Percentiles rank a stretch among this genome's conserved stretches.
phyloP scores from a whole-genome alignment of 2,329 filamentous ascomycete species.

The Pleoardoris graminearum region DNA sequence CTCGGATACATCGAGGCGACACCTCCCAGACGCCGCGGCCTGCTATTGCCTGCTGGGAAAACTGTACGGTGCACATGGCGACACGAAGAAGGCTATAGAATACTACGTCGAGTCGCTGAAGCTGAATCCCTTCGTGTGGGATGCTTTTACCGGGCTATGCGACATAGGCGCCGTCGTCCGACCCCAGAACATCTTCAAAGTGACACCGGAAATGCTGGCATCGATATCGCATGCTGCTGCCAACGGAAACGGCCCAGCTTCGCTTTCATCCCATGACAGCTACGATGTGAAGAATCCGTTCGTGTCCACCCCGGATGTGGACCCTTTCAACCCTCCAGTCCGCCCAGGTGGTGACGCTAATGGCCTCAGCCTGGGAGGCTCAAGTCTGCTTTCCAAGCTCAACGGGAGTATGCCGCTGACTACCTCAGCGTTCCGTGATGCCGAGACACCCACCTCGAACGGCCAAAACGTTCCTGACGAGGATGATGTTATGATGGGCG shows the following conservation, averaged over 20 bases:
- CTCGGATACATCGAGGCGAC: constrained; percentile 72
- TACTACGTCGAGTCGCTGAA: constrained; percentile 89
- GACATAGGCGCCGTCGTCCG: constrained; percentile 79
- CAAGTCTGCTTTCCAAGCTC: constrained; percentile 47
- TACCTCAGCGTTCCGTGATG: constrained; percentile 30
- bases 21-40: constrained; percentile 79
- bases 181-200: constrained; percentile 83
- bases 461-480: constrained; percentile 47
- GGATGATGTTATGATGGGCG: constrained; percentile 50
- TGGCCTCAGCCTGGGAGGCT: constrained; percentile 42
- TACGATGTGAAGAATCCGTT: constrained; percentile 34
- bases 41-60: constrained; percentile 85
- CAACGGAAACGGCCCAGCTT: constrained; percentile 23
- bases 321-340: constrained; percentile 50
- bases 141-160: constrained; percentile 87
- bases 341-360: constrained; percentile 34
- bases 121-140: constrained; percentile 96
- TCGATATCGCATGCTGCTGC: constrained; percentile 45
- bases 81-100: constrained; percentile 80
- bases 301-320: constrained; percentile 44
- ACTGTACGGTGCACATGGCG: constrained; percentile 77
- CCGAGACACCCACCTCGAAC: constrained; percentile 55
- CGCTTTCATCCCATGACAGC: constrained; percentile 21
- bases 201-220: constrained; percentile 65
- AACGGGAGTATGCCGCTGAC: constrained; percentile 47